phyloP scores from a whole-genome alignment of 2,329 filamentous ascomycete species.

The Parastagonospora avenae region DNA sequence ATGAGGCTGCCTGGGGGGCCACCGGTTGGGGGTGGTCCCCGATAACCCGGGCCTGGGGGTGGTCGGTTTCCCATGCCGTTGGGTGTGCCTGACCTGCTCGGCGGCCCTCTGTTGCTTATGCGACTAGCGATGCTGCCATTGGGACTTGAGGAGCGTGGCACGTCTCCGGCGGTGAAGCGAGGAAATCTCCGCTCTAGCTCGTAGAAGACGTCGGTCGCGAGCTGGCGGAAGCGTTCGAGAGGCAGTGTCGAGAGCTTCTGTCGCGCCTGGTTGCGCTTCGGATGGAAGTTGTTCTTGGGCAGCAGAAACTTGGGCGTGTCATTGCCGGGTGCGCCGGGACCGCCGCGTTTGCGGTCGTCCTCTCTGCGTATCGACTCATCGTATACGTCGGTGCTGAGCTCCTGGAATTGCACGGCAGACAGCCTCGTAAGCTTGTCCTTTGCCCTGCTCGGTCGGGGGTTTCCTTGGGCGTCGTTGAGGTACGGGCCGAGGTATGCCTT shows the following conservation, averaged over 20 bases:
- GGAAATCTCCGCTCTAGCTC: slow-evolving; percentile 92
- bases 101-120: slow-evolving; percentile 60
- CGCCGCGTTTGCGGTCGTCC: slow-evolving; percentile 57
- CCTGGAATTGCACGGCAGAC: slow-evolving; percentile 91
- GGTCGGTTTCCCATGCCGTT: slow-evolving; percentile 59
- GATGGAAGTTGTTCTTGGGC: slow-evolving; percentile 89
- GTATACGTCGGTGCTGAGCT: slow-evolving; percentile 96
- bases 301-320: slow-evolving; percentile 66
- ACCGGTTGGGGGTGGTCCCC: slow-evolving; percentile 53
- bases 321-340: slow-evolving; percentile 55
- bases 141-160: slow-evolving; percentile 70
- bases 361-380: slow-evolving; percentile 92
- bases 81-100: slow-evolving; percentile 61
- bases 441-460: slow-evolving; percentile 81
- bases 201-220: slow-evolving; percentile 95
- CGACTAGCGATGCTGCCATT: slow-evolving; percentile 62
- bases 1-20: slow-evolving; percentile 41
- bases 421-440: slow-evolving; percentile 92
- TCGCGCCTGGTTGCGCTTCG: slow-evolving; percentile 96
- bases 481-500: slow-evolving; percentile 74
- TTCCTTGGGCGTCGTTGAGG: slow-evolving; percentile 74
- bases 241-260: slow-evolving; percentile 92
- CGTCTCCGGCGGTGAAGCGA: slow-evolving; percentile 72
- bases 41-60: slow-evolving; percentile 39
- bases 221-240: slow-evolving; percentile 82